Conservation (phyloP, 331 rosid genomes). For the Quercus lobata region DNA sequence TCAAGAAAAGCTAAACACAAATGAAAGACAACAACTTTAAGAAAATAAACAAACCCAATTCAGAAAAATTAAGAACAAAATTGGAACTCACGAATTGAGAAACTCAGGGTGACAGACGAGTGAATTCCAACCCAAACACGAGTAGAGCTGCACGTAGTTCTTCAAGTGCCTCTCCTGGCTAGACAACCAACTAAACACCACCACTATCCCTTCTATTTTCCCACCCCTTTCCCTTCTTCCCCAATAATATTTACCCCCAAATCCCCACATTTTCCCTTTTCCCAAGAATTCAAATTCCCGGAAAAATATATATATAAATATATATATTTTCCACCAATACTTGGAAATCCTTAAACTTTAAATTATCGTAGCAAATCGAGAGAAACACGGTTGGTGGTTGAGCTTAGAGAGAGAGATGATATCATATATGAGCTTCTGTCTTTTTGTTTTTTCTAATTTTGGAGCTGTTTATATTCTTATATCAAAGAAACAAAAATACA, state of each 20-base stretch:
- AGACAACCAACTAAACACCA: slow-evolving; percentile 89
- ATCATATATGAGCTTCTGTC: too few species aligned
- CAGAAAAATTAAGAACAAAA: background rate
- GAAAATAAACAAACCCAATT: background rate
- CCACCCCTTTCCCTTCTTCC: slow-evolving; percentile 50
- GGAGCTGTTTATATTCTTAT: too few species aligned
- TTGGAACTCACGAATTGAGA: slow-evolving; percentile 74
- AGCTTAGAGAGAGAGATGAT: too few species aligned
- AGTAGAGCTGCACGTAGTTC: slow-evolving; percentile 69
- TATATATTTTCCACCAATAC: background rate
- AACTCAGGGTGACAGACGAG: slow-evolving; percentile 82
- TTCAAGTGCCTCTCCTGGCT: slow-evolving; percentile 74
- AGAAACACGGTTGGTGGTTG: too few species aligned
- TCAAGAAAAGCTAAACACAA: background rate
- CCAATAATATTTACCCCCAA: slow-evolving; percentile 86
- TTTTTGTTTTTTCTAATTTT: too few species aligned
- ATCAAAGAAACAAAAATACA: too few species aligned
- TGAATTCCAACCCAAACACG: slow-evolving; percentile 85
- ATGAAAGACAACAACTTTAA: background rate
- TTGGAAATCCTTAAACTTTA: background rate
- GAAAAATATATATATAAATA: too few species aligned
- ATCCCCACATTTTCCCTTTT: slow-evolving; percentile 74
- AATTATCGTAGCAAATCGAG: too few species aligned
- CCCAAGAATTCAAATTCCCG: slow-evolving; percentile 1
- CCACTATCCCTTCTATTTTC: slow-evolving; percentile 71